Evolutionary conservation across 2,329 filamentous ascomycete species (phyloP).

Genomic region (Paecilomyces sp.): DNA sequence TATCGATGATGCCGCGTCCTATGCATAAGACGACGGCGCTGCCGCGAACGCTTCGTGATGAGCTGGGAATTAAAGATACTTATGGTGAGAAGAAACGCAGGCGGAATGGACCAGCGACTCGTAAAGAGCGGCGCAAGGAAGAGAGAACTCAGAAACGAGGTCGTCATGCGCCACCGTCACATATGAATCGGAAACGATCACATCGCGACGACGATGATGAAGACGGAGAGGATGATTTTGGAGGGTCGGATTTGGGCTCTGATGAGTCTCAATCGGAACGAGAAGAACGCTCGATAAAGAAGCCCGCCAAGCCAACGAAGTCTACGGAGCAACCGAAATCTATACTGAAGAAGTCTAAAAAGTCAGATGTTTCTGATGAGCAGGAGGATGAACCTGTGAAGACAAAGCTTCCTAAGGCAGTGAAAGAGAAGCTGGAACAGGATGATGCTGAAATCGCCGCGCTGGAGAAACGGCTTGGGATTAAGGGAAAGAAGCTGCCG

Average conservation of each 20-base stretch:
- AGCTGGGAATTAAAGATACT: slow-evolving; percentile 32
- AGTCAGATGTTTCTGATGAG: slow-evolving; percentile 24
- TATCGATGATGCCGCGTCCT: slow-evolving; percentile 25
- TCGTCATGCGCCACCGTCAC: slow-evolving; percentile 21
- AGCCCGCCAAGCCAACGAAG: slow-evolving; percentile 12
- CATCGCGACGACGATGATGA: slow-evolving; percentile 9
- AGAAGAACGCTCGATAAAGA: slow-evolving; percentile 10
- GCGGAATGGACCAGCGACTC: slow-evolving; percentile 24
- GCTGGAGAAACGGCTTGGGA: slow-evolving; percentile 79
- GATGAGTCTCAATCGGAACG: slow-evolving; percentile 13
- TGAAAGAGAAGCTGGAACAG: slow-evolving; percentile 61
- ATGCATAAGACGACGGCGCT: slow-evolving; percentile 36
- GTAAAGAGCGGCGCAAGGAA: slow-evolving; percentile 62
- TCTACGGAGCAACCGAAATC: slow-evolving; percentile 22
- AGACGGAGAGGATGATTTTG: slow-evolving; percentile 15
- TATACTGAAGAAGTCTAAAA: slow-evolving; percentile 28
- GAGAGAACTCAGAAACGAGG: slow-evolving; percentile 57
- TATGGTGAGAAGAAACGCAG: slow-evolving; percentile 25
- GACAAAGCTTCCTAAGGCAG: slow-evolving; percentile 25
- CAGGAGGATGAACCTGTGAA: slow-evolving; percentile 12
- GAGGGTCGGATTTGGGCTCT: slow-evolving; percentile 7
- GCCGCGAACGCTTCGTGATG: slow-evolving; percentile 30
- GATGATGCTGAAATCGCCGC: slow-evolving; percentile 86
- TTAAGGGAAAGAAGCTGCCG: slow-evolving; percentile 67
- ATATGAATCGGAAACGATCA: slow-evolving; percentile 10